These are phyloP conservation scores for Auricularia cornea DNA, from an alignment of 768 basidiomycete species.

Conservation along the genomic window DNA sequence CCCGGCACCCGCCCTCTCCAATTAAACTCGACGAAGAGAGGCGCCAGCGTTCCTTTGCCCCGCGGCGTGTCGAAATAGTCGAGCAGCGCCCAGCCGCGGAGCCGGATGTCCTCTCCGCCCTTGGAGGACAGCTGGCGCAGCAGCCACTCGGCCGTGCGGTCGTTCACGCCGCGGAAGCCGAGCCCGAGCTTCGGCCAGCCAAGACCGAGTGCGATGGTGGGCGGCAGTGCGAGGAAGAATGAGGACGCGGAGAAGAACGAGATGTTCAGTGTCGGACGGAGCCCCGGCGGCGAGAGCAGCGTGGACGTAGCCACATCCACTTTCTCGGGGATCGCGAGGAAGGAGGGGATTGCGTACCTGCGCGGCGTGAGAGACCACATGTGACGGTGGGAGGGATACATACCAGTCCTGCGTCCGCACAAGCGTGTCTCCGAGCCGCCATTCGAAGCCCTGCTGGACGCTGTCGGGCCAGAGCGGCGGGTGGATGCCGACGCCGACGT, in stretches of 20 bases:
- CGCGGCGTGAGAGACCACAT: not conserved
- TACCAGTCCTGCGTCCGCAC: slow-evolving; percentile 85
- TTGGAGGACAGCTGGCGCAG: slow-evolving; percentile 37
- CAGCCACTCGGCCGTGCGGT: slow-evolving; percentile 63
- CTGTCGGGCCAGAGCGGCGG: slow-evolving; percentile 83
- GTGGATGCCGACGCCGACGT: slow-evolving; percentile 73
- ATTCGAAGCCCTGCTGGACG: slow-evolving; percentile 59
- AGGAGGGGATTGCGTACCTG: slow-evolving; percentile 76
- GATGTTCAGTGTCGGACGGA: slow-evolving; percentile 51
- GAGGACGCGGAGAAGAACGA: slow-evolving; percentile 76
- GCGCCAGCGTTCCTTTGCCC: slow-evolving; percentile 40
- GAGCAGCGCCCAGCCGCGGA: slow-evolving; percentile 70
- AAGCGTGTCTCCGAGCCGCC: slow-evolving; percentile 61
- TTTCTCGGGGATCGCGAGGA: slow-evolving; percentile 82
- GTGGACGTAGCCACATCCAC: slow-evolving; percentile 45
- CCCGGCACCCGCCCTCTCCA: slow-evolving; percentile 38
- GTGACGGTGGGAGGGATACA: no score
- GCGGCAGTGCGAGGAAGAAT: slow-evolving; percentile 73
- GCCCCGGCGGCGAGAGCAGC: slow-evolving; percentile 32
- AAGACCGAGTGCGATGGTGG: slow-evolving; percentile 69
- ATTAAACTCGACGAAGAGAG: slow-evolving; percentile 71
- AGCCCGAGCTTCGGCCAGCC: slow-evolving; percentile 71
- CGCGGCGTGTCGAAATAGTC: slow-evolving; percentile 62
- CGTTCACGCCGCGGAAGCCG: slow-evolving; percentile 84
- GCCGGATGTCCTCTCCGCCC: slow-evolving; percentile 28